A percentile compares a stretch with the other conserved stretches of the same genome.
Evolutionary conservation across 2,329 filamentous ascomycete species (phyloP).

Genomic region (Zasmidium cellare): DNA sequence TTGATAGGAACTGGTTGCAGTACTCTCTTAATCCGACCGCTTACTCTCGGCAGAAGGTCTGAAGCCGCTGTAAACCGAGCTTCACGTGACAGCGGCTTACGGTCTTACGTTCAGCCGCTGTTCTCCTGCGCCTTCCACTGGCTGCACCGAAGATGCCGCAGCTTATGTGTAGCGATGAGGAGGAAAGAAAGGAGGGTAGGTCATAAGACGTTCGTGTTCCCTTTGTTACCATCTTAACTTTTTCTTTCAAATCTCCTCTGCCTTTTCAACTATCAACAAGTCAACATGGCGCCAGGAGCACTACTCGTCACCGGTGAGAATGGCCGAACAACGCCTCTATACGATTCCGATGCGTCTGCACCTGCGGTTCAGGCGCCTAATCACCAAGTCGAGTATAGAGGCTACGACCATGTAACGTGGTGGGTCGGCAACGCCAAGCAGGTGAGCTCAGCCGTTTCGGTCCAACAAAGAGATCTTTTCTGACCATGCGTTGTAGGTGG

Average conservation of each 20-base stretch:
- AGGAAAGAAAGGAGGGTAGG: background rate
- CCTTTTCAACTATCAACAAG: background rate
- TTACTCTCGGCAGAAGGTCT: too few species aligned
- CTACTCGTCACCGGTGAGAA: conserved; percentile 30
- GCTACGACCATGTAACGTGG: conserved; percentile 93
- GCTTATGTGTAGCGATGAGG: background rate
- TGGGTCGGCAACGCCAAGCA: conserved; percentile 91
- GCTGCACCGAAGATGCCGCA: background rate
- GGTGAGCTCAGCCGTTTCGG: background rate
- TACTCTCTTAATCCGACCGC: too few species aligned
- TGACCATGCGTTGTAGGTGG: conserved; percentile 60
- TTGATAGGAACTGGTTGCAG: too few species aligned
- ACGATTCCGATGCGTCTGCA: conserved; percentile 16
- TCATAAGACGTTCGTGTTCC: background rate
- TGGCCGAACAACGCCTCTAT: conserved; percentile 28
- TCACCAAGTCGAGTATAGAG: conserved; percentile 57
- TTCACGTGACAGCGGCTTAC: too few species aligned
- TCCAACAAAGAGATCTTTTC: background rate
- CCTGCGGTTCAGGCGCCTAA: conserved; percentile 12
- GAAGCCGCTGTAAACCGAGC: too few species aligned
- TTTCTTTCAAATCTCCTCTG: background rate
- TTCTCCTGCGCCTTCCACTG: background rate
- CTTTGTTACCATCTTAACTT: background rate
- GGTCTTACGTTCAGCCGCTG: background rate
- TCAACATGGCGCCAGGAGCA: conserved; percentile 41